Evolutionary conservation across 2,329 filamentous ascomycete genomes (phyloP).

Genomic region (Cryphonectria naterciae): DNA sequence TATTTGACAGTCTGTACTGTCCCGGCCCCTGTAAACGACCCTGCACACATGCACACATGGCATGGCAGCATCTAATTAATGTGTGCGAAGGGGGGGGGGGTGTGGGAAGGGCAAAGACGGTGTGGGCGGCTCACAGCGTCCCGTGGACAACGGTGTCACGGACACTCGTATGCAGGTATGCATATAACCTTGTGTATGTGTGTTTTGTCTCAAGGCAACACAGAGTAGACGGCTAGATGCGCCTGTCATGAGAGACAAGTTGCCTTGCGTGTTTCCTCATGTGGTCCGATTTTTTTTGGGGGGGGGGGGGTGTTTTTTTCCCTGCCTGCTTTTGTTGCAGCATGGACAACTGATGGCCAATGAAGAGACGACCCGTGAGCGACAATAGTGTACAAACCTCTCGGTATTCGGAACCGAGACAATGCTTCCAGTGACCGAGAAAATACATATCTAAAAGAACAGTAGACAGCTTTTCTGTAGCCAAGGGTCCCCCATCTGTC

Average conservation of each 20-base stretch:
- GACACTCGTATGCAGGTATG: slow-evolving; percentile 22
- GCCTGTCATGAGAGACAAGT: slow-evolving; percentile 14
- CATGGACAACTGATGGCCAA: not conserved
- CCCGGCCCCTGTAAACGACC: not conserved
- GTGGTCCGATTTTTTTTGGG: not conserved
- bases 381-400: not conserved
- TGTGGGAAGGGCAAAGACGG: not conserved
- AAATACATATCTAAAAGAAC: not conserved
- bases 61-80: slow-evolving; percentile 25
- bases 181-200: slow-evolving; percentile 21
- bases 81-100: slow-evolving; percentile 4
- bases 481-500: not conserved
- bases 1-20: not conserved
- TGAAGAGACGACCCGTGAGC: not conserved
- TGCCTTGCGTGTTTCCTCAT: not conserved
- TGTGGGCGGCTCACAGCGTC: slow-evolving; percentile 8
- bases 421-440: not conserved
- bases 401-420: not conserved
- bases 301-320: no score
- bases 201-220: not conserved
- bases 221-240: slow-evolving; percentile 1
- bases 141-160: slow-evolving; percentile 14
- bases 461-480: not conserved
- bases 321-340: not conserved
- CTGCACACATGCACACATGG: not conserved